Evolutionary conservation across 345 rosid species (phyloP).

Genomic region (Viola odorata): DNA sequence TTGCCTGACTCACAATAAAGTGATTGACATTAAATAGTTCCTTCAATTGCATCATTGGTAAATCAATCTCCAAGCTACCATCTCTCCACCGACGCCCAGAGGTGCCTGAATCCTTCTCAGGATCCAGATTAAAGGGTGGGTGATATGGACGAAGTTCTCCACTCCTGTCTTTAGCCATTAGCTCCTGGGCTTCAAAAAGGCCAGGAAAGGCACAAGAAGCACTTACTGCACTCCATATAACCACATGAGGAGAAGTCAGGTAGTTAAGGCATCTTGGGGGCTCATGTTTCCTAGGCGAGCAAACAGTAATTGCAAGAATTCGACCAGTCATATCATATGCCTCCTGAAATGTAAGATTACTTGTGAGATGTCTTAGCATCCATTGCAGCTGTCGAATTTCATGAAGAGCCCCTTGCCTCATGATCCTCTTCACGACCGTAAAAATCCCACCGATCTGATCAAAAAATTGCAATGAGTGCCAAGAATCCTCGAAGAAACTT

Average conservation of each 20-base stretch:
- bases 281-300: conserved; percentile 98
- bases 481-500: conserved; percentile 78
- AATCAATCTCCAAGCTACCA: conserved; percentile 95
- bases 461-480: conserved; percentile 75
- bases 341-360: conserved; percentile 97
- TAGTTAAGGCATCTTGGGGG: conserved; percentile 98
- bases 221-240: conserved; percentile 97
- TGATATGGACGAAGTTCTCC: conserved; percentile 94
- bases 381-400: conserved; percentile 86
- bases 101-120: conserved; percentile 60
- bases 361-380: conserved; percentile 81
- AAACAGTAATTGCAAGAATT: conserved; percentile 88
- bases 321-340: conserved; percentile 97
- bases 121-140: conserved; percentile 86
- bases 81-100: conserved; percentile 90
- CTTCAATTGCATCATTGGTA: conserved; percentile 98
- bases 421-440: conserved; percentile 74
- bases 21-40: conserved; percentile 96
- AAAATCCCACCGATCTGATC: conserved; percentile 91
- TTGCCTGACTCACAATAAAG: conserved; percentile 97
- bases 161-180: conserved; percentile 95
- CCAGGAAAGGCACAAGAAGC: conserved; percentile 99
- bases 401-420: conserved; percentile 86
- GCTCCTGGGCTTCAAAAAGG: conserved; percentile 94
- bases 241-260: conserved; percentile 95